These are phyloP conservation scores for Skeletonema tropicum DNA, from an alignment of 108 stramenopile genomes.

Conservation along the genomic window DNA sequence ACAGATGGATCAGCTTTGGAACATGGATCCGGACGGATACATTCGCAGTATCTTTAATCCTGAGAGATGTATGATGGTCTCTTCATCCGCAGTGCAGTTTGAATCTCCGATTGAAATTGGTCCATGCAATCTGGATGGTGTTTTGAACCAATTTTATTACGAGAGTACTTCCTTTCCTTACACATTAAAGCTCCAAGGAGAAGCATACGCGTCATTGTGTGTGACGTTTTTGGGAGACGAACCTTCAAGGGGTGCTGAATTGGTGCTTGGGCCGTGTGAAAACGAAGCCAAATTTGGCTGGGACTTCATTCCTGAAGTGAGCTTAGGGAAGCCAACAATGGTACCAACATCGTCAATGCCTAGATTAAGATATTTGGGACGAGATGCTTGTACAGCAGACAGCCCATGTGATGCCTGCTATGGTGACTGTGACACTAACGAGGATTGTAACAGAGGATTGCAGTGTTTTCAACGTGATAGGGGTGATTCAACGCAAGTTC, in stretches of 20 bases:
- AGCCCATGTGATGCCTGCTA: slow-evolving; percentile 33
- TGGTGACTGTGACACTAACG: slow-evolving; percentile 51
- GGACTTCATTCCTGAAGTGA: slow-evolving; percentile 36
- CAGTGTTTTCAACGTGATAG: slow-evolving; percentile 50
- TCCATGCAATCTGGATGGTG: slow-evolving; percentile 25
- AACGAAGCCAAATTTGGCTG: slow-evolving; percentile 37
- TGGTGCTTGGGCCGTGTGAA: slow-evolving; percentile 28
- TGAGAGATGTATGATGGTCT: slow-evolving; percentile 39
- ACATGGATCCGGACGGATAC: slow-evolving; percentile 35
- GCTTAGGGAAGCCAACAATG: slow-evolving; percentile 7
- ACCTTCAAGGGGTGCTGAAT: slow-evolving; percentile 28
- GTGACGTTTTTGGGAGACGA: slow-evolving; percentile 37
- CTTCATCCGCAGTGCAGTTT: slow-evolving; percentile 8
- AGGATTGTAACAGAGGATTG: slow-evolving; percentile 36
- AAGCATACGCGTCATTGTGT: slow-evolving; percentile 18
- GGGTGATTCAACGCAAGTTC: slow-evolving; percentile 37
- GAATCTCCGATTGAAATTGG: slow-evolving; percentile 43
- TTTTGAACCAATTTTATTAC: slow-evolving; percentile 27
- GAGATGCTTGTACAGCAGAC: slow-evolving; percentile 22
- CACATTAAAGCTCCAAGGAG: slow-evolving; percentile 28
- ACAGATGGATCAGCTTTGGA: slow-evolving; percentile 53
- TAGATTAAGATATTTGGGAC: slow-evolving; percentile 33
- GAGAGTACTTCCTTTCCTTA: neutral
- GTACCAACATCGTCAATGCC: slow-evolving; percentile 5
- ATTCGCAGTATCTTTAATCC: slow-evolving; percentile 36